phyloP scores from a whole-genome alignment of 2,329 filamentous ascomycete genomes.

The Colletotrichum plurivorum region DNA sequence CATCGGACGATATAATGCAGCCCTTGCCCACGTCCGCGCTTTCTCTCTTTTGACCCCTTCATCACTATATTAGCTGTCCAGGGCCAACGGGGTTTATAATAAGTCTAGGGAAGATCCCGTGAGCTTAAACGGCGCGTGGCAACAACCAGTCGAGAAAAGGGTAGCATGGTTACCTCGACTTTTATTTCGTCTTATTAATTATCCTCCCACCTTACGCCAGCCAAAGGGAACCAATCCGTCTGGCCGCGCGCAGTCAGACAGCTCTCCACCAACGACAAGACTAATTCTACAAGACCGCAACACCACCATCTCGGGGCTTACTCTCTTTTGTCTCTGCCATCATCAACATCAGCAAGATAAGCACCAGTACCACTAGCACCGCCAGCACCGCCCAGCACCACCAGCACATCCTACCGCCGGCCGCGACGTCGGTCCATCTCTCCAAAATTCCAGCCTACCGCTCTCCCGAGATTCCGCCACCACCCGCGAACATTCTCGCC shows the following conservation, averaged over 20 bases:
- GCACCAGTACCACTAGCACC: constrained; percentile 4
- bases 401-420: background rate
- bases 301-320: constrained; percentile 20
- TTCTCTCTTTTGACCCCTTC: constrained; percentile 49
- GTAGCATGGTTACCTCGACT: constrained; percentile 40
- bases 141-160: constrained; percentile 36
- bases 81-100: constrained; percentile 50
- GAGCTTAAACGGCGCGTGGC: constrained; percentile 40
- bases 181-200: constrained; percentile 40
- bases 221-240: constrained; percentile 35
- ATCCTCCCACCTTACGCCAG: constrained; percentile 32
- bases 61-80: constrained; percentile 52
- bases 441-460: constrained; percentile 13
- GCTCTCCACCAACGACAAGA: constrained; percentile 35
- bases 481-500: constrained; percentile 38
- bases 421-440: background rate
- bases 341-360: constrained; percentile 9
- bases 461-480: constrained; percentile 20
- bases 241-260: constrained; percentile 26
- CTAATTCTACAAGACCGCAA: constrained; percentile 29
- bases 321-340: constrained; percentile 22
- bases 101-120: constrained; percentile 49
- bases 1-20: constrained; percentile 65
- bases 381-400: constrained; percentile 3
- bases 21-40: constrained; percentile 52